Evolutionary conservation across 257 asterid species (phyloP).

Genomic region (Leptodermis oblonga): DNA sequence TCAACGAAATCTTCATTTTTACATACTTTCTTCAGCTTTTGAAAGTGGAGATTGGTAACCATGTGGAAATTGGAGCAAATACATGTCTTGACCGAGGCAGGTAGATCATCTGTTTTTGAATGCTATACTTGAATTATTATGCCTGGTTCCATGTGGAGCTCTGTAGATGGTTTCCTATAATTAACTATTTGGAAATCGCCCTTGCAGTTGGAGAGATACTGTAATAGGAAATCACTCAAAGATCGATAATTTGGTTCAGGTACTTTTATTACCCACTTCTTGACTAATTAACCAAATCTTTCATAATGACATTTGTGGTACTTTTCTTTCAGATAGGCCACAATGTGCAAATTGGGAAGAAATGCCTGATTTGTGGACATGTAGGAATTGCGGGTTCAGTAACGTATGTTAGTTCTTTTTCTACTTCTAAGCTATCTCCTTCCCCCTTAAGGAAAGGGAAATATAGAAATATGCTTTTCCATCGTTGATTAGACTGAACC

Average conservation of each 20-base stretch:
- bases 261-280: slow-evolving; percentile 27
- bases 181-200: slow-evolving; percentile 4
- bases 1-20: too few relatives aligned
- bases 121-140: slow-evolving; percentile 5
- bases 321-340: slow-evolving; percentile 71
- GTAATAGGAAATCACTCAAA: slow-evolving; percentile 76
- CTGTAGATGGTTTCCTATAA: background rate
- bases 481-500: background rate
- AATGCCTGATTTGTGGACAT: slow-evolving; percentile 85
- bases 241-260: slow-evolving; percentile 96
- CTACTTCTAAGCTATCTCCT: background rate
- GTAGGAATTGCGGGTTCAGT: slow-evolving; percentile 93
- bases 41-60: too few relatives aligned
- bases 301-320: slow-evolving; percentile 12
- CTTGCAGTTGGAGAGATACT: slow-evolving; percentile 92
- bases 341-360: slow-evolving; percentile 70
- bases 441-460: background rate
- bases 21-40: too few relatives aligned
- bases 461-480: background rate
- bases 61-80: too few relatives aligned
- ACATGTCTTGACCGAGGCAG: slow-evolving; percentile 96
- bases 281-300: slow-evolving; percentile 1
- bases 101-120: slow-evolving; percentile 38
- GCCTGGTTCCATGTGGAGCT: background rate
- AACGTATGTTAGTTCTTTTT: slow-evolving; percentile 45